Conservation (phyloP, 352 stramenopile species). For the Peronosclerospora sorghi region DNA sequence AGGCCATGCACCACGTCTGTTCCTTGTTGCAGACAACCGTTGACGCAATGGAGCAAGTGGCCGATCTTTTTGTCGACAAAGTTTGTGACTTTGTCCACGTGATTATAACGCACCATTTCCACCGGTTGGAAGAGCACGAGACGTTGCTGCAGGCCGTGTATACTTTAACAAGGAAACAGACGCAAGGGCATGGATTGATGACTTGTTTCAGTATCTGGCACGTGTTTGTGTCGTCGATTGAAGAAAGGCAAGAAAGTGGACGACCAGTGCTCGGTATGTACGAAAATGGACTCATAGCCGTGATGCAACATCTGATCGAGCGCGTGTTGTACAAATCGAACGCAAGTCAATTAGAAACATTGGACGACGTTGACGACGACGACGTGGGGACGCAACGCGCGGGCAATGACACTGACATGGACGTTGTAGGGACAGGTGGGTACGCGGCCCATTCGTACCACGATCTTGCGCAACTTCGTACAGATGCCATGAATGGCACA, state of each 20-base stretch:
- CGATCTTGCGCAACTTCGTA: slow-evolving; percentile 55
- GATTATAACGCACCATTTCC: slow-evolving; percentile 66
- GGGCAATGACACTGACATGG: slow-evolving; percentile 30
- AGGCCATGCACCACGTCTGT: slow-evolving; percentile 42
- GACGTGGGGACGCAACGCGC: slow-evolving; percentile 20
- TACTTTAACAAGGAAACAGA: slow-evolving; percentile 54
- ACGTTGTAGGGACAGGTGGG: slow-evolving; percentile 17
- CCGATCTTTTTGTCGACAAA: slow-evolving; percentile 63
- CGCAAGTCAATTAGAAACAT: slow-evolving; percentile 46
- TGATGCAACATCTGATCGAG: slow-evolving; percentile 75
- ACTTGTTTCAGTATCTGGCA: slow-evolving; percentile 78
- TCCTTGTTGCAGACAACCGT: slow-evolving; percentile 51
- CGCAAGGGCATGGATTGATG: slow-evolving; percentile 58
- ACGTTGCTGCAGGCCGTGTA: slow-evolving; percentile 51
- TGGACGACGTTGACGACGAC: slow-evolving; percentile 39
- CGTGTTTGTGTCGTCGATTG: slow-evolving; percentile 73
- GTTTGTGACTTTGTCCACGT: slow-evolving; percentile 62
- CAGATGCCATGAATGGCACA: slow-evolving; percentile 28
- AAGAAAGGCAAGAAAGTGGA: slow-evolving; percentile 62
- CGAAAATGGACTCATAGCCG: slow-evolving; percentile 50
- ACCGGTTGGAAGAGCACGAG: slow-evolving; percentile 56
- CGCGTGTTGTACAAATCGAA: slow-evolving; percentile 60
- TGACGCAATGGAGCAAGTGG: slow-evolving; percentile 39
- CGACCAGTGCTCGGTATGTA: slow-evolving; percentile 46
- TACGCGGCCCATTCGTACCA: slow-evolving; percentile 55